Evolutionary conservation across 176 grass and related monocot species (phyloP), one percentile per base, ranked within the genome.

Genomic region (Musa itinerans): DNA sequence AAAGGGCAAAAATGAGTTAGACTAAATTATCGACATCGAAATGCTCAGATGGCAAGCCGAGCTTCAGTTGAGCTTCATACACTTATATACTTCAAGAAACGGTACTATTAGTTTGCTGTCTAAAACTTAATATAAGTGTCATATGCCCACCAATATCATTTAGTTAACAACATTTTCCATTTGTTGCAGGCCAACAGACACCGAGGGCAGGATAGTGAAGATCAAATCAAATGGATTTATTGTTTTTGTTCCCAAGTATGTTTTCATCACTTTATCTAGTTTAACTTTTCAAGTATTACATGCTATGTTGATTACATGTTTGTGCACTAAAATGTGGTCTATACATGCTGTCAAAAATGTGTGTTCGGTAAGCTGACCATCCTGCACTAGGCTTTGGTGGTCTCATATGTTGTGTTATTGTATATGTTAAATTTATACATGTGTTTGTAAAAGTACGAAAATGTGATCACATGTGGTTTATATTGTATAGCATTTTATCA

Each of bases 1-100:
- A 6, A 43, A 43, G 4, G 4, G 4, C 34, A 6, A 6, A 43
- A 43, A 43, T 43, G 34, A 43, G 34, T 43, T 43, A 43, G 34
- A 43, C 34, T 6, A 6, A 98, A 93, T 82, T 86, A 89, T 83
- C 87, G 95, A 54, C 95, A 98, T 57, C 80, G 95, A 74, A 98
- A 98, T 89, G 95, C 90, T 50, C 95, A 98, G 75, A 98, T 98
- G 95, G 90, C 95, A 83, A 91, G 95, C 82, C 79, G 95, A 63
- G 90, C 90, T 72, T 98, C 95, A 0, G 90, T 98, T 82, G 95
- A 98, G 78, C 90, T 98, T 59, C 95, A 98, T 71, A 98, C 90
- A 66, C 86, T 86, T 55, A 91, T 98, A 86, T 98, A 91, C 87
- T 98, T 98, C 82, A 93, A 83, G 82, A 98, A 87, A 78, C 86